Evolutionary conservation across 352 stramenopile genomes (phyloP).

Genomic region (Phytophthora citricola): DNA sequence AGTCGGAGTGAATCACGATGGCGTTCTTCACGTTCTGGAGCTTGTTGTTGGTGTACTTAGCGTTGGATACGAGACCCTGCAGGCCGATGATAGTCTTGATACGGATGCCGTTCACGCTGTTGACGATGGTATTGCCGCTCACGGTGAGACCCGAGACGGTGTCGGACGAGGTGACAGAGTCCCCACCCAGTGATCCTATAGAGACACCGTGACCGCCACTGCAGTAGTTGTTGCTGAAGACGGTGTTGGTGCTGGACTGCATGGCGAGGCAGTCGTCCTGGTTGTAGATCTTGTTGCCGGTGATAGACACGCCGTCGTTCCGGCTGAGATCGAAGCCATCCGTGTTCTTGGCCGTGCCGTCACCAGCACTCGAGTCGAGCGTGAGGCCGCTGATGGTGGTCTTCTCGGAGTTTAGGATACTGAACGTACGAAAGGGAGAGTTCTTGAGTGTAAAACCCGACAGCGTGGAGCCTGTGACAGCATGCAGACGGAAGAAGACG

Average conservation of each 20-base stretch:
- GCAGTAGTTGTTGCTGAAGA: slow-evolving; percentile 26
- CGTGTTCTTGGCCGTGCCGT: slow-evolving; percentile 21
- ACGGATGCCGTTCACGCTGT: slow-evolving; percentile 26
- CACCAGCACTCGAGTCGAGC: slow-evolving; percentile 14
- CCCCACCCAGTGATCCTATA: slow-evolving; percentile 39
- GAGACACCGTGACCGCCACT: slow-evolving; percentile 30
- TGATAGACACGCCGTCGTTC: slow-evolving; percentile 18
- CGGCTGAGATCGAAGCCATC: slow-evolving; percentile 17
- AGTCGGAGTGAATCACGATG: slow-evolving; percentile 24
- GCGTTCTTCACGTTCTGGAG: slow-evolving; percentile 25
- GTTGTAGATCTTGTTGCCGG: slow-evolving; percentile 24
- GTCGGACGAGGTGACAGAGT: slow-evolving; percentile 10
- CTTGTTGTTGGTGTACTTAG: slow-evolving; percentile 29
- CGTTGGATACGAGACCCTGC: slow-evolving; percentile 26
- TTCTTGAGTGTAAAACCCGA: slow-evolving; percentile 42
- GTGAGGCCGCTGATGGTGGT: slow-evolving; percentile 20
- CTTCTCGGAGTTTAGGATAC: slow-evolving; percentile 23
- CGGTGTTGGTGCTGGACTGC: slow-evolving; percentile 27
- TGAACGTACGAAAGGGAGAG: slow-evolving; percentile 29
- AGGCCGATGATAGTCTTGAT: slow-evolving; percentile 28
- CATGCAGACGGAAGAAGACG: slow-evolving; percentile 17
- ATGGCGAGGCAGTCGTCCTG: slow-evolving; percentile 24
- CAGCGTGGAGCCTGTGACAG: slow-evolving; percentile 20
- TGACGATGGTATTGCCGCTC: slow-evolving; percentile 33
- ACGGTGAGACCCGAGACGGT: slow-evolving; percentile 35